Percentiles rank a stretch among this genome's conserved stretches.
These are phyloP conservation scores for Amaranthus tricolor DNA, from an alignment of 179 eudicot genomes.

Conservation along the genomic window DNA sequence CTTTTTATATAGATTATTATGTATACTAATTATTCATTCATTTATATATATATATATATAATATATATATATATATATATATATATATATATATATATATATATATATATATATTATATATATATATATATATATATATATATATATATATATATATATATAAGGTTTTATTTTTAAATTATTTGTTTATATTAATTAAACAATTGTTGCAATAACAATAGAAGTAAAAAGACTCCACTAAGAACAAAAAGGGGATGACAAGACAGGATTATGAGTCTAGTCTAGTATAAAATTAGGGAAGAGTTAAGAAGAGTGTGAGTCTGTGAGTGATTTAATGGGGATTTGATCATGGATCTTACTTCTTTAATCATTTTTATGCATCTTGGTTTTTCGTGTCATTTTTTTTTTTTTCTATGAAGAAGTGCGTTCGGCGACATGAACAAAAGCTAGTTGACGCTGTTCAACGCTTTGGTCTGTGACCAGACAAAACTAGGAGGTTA, in stretches of 20 bases:
- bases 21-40: no score
- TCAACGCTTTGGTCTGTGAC: conserved; percentile 71
- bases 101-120: no score
- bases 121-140: no score
- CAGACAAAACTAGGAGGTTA: conserved; percentile 49
- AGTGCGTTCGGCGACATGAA: conserved; percentile 51
- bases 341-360: conserved; percentile 43
- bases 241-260: conserved; percentile 14
- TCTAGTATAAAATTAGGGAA: conserved; percentile 52
- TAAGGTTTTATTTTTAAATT: no score
- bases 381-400: conserved; percentile 45
- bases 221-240: no score
- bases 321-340: conserved; percentile 36
- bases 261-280: conserved; percentile 34
- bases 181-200: no score
- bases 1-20: no score
- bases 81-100: no score
- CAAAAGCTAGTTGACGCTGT: conserved; percentile 81
- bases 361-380: conserved; percentile 4
- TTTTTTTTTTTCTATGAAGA: conserved; percentile 31
- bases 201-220: no score
- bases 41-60: no score
- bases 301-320: conserved; percentile 31
- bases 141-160: no score
- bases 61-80: no score